Evolutionary conservation across 768 basidiomycete species (phyloP).

Genomic region (Trametes gibbosa): DNA sequence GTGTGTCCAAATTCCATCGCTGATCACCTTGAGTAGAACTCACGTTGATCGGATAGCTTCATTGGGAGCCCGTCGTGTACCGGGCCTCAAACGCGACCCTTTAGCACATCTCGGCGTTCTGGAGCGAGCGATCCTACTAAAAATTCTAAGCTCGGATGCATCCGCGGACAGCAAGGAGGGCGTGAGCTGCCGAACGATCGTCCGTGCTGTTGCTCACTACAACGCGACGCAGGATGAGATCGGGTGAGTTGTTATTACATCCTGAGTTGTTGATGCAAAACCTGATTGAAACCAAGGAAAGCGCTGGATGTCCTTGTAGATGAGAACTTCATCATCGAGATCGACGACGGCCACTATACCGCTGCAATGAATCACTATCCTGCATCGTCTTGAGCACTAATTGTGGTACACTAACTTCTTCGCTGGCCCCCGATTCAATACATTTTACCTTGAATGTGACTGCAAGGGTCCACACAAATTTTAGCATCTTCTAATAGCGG

Average conservation of each 20-base stretch:
- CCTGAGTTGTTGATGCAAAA: not conserved
- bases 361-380: slow-evolving; percentile 6
- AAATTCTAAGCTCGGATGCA: slow-evolving; percentile 16
- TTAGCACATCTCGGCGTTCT: slow-evolving; percentile 20
- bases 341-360: slow-evolving; percentile 15
- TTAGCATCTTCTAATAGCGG: not conserved
- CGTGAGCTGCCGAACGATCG: slow-evolving; percentile 4
- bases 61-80: not conserved
- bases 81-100: slow-evolving; percentile 19
- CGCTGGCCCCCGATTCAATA: too few relatives aligned
- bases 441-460: not conserved
- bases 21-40: too few relatives aligned
- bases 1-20: too few relatives aligned
- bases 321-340: slow-evolving; percentile 16
- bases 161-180: not conserved
- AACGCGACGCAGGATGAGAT: not conserved
- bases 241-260: not conserved
- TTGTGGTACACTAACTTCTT: too few relatives aligned
- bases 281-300: slow-evolving; percentile 10
- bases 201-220: slow-evolving; percentile 7
- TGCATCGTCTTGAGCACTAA: not conserved
- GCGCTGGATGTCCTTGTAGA: slow-evolving; percentile 24
- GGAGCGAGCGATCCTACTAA: slow-evolving; percentile 24
- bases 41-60: not conserved
- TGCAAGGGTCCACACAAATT: not conserved